Evolutionary conservation across 2,329 filamentous ascomycete species (phyloP).

Genomic region (Tolypocladium tropicale): DNA sequence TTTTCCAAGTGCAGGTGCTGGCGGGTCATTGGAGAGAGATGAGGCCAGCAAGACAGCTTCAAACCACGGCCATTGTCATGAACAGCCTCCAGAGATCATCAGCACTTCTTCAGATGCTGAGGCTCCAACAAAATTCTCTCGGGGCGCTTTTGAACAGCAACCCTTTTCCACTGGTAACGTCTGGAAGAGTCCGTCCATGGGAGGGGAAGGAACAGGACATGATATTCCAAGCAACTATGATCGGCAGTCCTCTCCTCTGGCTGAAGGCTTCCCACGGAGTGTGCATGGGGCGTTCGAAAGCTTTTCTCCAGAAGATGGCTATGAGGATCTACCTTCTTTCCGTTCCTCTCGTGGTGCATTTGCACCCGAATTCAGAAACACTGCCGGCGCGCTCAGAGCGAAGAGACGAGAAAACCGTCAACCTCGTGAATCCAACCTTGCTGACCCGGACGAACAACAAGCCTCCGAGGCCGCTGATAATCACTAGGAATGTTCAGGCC

Average conservation of each 20-base stretch:
- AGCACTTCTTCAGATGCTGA: background rate
- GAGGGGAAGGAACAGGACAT: background rate
- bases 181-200: background rate
- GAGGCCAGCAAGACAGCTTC: background rate
- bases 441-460: conserved; percentile 3
- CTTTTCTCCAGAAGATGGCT: background rate
- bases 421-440: background rate
- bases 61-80: background rate
- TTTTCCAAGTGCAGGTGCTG: background rate
- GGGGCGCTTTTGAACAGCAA: conserved; percentile 1
- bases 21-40: background rate
- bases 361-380: background rate
- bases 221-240: background rate
- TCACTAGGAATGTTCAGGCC: conserved; percentile 14
- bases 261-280: background rate
- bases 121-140: background rate
- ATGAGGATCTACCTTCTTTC: background rate
- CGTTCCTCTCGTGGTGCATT: conserved; percentile 6
- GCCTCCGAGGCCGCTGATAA: conserved; percentile 12
- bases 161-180: background rate
- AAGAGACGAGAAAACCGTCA: background rate
- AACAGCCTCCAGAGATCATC: background rate
- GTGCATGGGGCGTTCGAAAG: background rate
- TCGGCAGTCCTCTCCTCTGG: background rate
- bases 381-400: background rate